Conservation (phyloP, 805 yeast genomes). For the Nakazawaea ernobii region DNA sequence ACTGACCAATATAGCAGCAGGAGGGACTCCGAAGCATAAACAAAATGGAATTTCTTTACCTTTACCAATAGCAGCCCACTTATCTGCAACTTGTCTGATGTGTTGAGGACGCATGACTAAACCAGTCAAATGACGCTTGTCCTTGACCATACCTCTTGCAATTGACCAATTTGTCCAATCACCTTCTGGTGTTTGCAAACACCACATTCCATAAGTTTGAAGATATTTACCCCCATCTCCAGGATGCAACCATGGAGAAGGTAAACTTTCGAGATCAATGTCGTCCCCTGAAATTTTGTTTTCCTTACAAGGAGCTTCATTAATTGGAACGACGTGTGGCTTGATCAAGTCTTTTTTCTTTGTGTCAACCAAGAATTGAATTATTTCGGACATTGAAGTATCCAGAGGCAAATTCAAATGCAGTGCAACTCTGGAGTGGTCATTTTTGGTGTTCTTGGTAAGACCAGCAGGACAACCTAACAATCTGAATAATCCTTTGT, state of each 20-base stretch:
- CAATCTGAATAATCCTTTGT: constrained; percentile 17
- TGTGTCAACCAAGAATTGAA: constrained; percentile 16
- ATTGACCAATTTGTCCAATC: constrained; percentile 25
- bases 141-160: constrained; percentile 22
- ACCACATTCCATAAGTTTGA: constrained; percentile 24
- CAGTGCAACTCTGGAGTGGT: constrained; percentile 22
- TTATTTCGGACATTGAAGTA: constrained; percentile 20
- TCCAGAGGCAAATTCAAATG: constrained; percentile 19
- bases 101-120: constrained; percentile 23
- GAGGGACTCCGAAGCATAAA: constrained; percentile 24
- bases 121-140: constrained; percentile 21
- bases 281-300: constrained; percentile 17
- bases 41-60: constrained; percentile 20
- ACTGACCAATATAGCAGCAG: constrained; percentile 22
- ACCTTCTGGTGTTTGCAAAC: constrained; percentile 22
- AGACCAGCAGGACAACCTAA: constrained; percentile 22
- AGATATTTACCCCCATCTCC: constrained; percentile 23
- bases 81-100: constrained; percentile 19
- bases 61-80: constrained; percentile 20
- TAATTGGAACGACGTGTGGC: constrained; percentile 12
- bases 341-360: constrained; percentile 15
- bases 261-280: constrained; percentile 16
- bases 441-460: constrained; percentile 14
- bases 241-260: constrained; percentile 19
- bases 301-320: constrained; percentile 18